Conservation (phyloP, 495 filamentous ascomycete genomes). For the Chaetomium cochliodes region DNA sequence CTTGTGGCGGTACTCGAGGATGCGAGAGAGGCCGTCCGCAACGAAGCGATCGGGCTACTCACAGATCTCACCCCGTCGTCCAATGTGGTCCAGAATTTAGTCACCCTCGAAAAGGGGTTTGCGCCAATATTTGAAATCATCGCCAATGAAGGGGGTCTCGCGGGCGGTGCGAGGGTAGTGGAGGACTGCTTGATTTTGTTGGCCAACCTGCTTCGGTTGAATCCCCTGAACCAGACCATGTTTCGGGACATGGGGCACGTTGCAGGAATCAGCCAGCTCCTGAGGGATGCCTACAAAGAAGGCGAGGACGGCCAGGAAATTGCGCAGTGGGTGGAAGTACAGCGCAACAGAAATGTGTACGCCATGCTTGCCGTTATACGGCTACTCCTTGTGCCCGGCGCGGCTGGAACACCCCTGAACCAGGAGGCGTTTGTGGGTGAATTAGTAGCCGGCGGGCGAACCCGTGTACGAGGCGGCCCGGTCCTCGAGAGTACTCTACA, state of each 20-base stretch:
- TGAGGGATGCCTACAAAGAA: constrained; percentile 60
- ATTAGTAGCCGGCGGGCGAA: constrained; percentile 12
- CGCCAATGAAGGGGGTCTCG: constrained; percentile 74
- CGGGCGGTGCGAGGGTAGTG: constrained; percentile 81
- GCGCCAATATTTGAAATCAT: constrained; percentile 82
- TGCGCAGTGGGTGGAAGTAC: constrained; percentile 68
- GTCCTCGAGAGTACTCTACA: constrained; percentile 79
- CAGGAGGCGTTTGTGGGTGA: constrained; percentile 78
- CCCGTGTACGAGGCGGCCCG: constrained; percentile 48
- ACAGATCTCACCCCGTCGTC: constrained; percentile 54
- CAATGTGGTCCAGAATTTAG: constrained; percentile 79
- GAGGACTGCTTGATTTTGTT: constrained; percentile 94
- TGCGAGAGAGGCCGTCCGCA: constrained; percentile 80
- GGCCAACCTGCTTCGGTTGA: constrained; percentile 84
- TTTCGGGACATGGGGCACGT: constrained; percentile 91
- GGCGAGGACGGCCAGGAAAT: constrained; percentile 59
- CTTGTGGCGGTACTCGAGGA: constrained; percentile 84
- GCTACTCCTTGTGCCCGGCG: constrained; percentile 78
- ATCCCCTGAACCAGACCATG: constrained; percentile 87
- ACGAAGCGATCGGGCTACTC: constrained; percentile 59
- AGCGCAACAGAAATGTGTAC: constrained; percentile 89
- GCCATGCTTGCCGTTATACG: constrained; percentile 81
- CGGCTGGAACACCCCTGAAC: constrained; percentile 75
- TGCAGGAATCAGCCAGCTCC: constrained; percentile 65
- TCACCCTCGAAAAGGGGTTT: constrained; percentile 93